Conservation (phyloP, 176 grass and related monocot genomes). For the Oryza punctata region DNA sequence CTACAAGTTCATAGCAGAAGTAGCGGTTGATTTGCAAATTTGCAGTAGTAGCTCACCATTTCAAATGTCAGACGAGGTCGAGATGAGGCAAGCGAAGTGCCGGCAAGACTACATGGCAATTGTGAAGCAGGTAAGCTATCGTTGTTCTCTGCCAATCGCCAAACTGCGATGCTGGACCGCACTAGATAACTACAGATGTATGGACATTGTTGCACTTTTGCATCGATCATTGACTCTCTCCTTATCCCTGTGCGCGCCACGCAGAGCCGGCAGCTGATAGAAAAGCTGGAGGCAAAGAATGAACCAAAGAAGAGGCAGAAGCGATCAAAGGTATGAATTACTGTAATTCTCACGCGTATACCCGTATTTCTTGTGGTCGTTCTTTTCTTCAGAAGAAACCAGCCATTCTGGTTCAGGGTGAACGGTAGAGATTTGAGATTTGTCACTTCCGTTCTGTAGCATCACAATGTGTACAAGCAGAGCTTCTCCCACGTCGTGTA, state of each 20-base stretch:
- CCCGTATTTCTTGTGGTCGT: neutral
- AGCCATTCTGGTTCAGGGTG: neutral
- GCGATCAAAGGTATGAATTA: neutral
- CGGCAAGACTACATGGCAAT: neutral
- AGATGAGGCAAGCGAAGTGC: neutral
- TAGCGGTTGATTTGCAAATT: neutral
- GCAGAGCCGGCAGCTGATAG: neutral
- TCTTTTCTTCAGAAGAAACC: neutral
- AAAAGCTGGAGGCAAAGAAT: neutral
- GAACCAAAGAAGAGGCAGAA: conserved; percentile 5
- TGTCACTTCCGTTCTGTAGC: neutral
- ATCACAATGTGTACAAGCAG: neutral
- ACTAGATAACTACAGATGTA: neutral
- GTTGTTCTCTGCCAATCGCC: neutral
- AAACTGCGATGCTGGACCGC: neutral
- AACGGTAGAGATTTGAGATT: neutral
- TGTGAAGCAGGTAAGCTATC: neutral
- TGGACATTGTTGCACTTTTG: neutral
- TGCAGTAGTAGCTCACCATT: neutral
- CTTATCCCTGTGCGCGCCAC: neutral
- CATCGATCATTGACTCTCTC: neutral
- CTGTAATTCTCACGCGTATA: neutral
- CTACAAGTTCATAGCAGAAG: neutral
- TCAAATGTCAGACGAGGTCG: neutral
- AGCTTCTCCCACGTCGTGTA: neutral